Evolutionary conservation across 1,284 basidiomycete species (phyloP), one percentile per base, ranked within the genome.

Genomic region (Pseudozyma tsukubaensis): DNA sequence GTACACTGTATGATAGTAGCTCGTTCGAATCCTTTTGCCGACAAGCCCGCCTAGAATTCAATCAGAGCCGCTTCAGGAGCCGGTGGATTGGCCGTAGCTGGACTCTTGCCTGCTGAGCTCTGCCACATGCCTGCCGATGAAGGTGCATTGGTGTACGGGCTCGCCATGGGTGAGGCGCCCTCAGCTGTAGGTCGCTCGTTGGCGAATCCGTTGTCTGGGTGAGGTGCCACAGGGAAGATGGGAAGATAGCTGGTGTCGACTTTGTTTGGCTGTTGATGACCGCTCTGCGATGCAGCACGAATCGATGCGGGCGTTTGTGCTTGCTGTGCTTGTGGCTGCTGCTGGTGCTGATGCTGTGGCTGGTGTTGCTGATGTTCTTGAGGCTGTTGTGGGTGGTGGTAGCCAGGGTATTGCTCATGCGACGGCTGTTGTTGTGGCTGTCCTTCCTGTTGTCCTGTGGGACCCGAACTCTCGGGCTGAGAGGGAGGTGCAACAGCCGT

Each of bases 111-210:
- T 7, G 67, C 59, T 11, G 68, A 59, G 45, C 52, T 65, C 48
- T 74, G 72, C 72, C 72, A 74, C 72, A 74, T 74, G n/a, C 66
- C 72, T 39, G 72, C 64, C 51, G 72, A 75, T 18, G 68, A 75
- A 0, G 65, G 68, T 24, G 60, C 72, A n/a, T 71, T 70, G 36
- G 63, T 65, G 49, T 71, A 58, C 13, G 60, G 55, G 50, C 63
- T 74, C 8, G 56, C 56, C 44, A 50, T 24, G 6, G 66, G 67
- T 11, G 72, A 70, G 1, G 53, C 21, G 5, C 52, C 57, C 51
- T 63, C 70, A 35, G 63, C 55, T 16, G 59, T 39, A 19, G 40
- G 29, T 32, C 51, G 52, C 21, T 56, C 56, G 13, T 40, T 49
- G 4, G 60, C 59, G 13, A 75, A 65, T 1, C 68, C 68, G 32